Percentiles rank a stretch among this genome's conserved stretches.
Evolutionary conservation across 208 protist genomes (phyloP).

Genomic region (Trypanosoma theileri): DNA sequence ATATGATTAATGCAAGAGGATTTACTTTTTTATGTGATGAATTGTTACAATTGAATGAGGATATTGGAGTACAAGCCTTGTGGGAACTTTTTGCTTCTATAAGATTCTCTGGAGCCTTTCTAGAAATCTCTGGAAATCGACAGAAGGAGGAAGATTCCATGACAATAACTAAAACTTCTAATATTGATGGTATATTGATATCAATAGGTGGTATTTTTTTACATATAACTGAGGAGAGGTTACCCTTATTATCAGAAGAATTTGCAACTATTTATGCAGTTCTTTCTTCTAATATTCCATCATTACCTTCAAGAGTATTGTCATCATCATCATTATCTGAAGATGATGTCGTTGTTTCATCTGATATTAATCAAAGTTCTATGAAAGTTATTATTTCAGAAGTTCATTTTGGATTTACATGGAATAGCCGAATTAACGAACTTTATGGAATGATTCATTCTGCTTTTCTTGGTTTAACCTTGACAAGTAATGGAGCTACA

Average conservation of each 20-base stretch:
- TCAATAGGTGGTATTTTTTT: slow-evolving; percentile 18
- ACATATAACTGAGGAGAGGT: slow-evolving; percentile 11
- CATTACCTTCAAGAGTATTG: not conserved
- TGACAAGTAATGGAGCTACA: slow-evolving; percentile 8
- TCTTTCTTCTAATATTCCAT: slow-evolving; percentile 3
- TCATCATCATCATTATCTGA: not conserved
- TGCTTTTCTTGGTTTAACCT: slow-evolving; percentile 1
- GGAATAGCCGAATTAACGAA: slow-evolving; percentile 12
- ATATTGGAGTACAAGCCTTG: not conserved
- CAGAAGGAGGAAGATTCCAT: slow-evolving; percentile 1
- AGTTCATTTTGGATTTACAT: slow-evolving; percentile 19
- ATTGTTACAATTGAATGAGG: not conserved
- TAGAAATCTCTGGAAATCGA: slow-evolving; percentile 10
- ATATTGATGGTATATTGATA: not conserved
- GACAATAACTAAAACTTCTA: slow-evolving; percentile 4
- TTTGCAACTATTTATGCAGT: not conserved
- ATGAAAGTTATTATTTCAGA: slow-evolving; percentile 3
- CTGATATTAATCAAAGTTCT: not conserved
- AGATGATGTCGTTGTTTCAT: not conserved
- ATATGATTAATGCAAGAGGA: not conserved
- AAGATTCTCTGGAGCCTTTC: slow-evolving; percentile 3
- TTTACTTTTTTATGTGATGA: slow-evolving; percentile 17
- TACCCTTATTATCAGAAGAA: slow-evolving; percentile 7
- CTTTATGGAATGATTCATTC: slow-evolving; percentile 5
- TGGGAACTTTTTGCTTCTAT: slow-evolving; percentile 4